phyloP scores from a whole-genome alignment of 345 rosid genomes.

The Rhodamnia rubescens region DNA sequence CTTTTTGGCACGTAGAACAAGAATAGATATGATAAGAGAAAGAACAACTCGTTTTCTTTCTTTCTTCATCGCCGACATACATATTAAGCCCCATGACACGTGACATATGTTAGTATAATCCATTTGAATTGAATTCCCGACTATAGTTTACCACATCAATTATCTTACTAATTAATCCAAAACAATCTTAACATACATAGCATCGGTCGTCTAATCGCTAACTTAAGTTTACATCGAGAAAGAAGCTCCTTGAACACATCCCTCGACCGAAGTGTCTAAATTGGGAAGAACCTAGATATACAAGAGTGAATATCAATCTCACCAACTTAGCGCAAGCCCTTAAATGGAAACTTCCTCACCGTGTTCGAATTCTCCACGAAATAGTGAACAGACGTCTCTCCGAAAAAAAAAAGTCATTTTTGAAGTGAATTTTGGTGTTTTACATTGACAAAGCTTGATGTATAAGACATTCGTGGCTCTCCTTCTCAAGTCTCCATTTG shows the following conservation, averaged over 20 bases:
- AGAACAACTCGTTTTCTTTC: neutral
- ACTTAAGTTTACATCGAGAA: neutral
- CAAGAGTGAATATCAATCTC: neutral
- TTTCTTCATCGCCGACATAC: neutral
- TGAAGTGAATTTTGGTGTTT: neutral
- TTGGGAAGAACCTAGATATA: neutral
- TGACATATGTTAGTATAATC: neutral
- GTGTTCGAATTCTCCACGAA: neutral
- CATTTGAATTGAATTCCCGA: neutral
- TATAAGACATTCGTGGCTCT: neutral
- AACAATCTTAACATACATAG: neutral
- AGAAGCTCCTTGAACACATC: neutral
- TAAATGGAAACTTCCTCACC: neutral
- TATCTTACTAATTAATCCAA: neutral
- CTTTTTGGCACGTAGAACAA: neutral
- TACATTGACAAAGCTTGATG: neutral
- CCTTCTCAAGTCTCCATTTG: neutral
- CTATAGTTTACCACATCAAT: neutral
- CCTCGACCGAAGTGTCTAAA: neutral
- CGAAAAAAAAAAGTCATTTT: neutral
- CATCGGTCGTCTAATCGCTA: neutral
- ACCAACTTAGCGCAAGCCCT: neutral
- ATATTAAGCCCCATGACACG: neutral
- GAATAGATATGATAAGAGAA: neutral
- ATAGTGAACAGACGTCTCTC: neutral